Percentiles rank a stretch among this genome's conserved stretches.
These are phyloP conservation scores for Talaromyces trachyspermus DNA, from an alignment of 495 filamentous ascomycete genomes.

Conservation along the genomic window DNA sequence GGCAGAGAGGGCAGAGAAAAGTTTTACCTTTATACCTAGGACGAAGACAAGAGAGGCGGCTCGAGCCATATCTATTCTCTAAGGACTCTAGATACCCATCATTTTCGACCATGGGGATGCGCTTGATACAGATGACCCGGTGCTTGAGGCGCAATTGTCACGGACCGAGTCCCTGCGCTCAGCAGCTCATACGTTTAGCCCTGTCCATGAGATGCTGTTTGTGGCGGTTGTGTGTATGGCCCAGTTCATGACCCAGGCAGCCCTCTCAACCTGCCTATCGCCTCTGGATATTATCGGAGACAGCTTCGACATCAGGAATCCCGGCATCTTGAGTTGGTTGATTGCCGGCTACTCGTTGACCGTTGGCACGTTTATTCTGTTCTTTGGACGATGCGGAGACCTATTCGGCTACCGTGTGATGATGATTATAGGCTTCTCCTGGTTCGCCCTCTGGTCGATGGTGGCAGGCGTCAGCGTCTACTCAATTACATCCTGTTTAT, in stretches of 20 bases:
- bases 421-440: constrained; percentile 53
- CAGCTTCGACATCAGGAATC: constrained; percentile 32
- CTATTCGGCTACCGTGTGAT: constrained; percentile 55
- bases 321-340: constrained; percentile 40
- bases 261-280: constrained; percentile 33
- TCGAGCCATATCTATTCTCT: too few relatives aligned
- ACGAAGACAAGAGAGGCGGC: too few relatives aligned
- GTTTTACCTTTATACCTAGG: too few relatives aligned
- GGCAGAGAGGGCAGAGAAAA: too few relatives aligned
- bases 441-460: constrained; percentile 54
- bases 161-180: constrained; percentile 2
- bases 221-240: constrained; percentile 38
- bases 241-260: constrained; percentile 41
- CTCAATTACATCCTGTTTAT: constrained; percentile 33
- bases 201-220: constrained; percentile 31
- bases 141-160: constrained; percentile 1
- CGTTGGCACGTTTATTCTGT: constrained; percentile 58
- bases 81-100: too few relatives aligned
- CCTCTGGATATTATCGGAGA: constrained; percentile 37
- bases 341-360: constrained; percentile 47
- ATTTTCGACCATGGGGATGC: too few relatives aligned
- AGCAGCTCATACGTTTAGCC: constrained; percentile 5
- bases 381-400: constrained; percentile 57
- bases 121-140: neutral
- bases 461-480: constrained; percentile 45